Evolutionary conservation across 306 rosid genomes (phyloP), one percentile per base, ranked within the genome.

Genomic region (Chamaecrista fasciculata): DNA sequence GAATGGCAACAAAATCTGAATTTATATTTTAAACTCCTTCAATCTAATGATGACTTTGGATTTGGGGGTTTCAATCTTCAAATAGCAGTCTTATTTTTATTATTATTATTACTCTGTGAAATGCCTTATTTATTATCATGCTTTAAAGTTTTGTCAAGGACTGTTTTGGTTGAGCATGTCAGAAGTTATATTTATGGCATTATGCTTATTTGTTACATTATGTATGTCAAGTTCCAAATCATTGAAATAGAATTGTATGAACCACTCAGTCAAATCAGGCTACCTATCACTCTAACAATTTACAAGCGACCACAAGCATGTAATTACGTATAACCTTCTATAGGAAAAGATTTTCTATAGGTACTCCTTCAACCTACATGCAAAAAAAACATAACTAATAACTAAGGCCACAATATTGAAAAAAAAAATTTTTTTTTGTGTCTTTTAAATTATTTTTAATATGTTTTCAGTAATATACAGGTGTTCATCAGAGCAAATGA

Each of bases 221-320:
- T 14, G 26, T 26, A n/a, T n/a, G n/a, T n/a, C 56, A 70, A 34
- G 11, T 46, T 64, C 14, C 55, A 65, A 44, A 5, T 6, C 15
- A 34, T 24, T 36, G 23, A 50, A 61, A 47, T 43, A 44, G 75
- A 37, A 19, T 23, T 24, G 11, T 59, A 16, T 31, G 10, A 34
- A 31, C 11, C 34, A 8, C 69, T 47, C 29, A 59, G 23, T 8
- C 52, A 51, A 61, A 42, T 68, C 71, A 69, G 43, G 50, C 47
- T 3, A 62, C 66, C 51, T 25, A 51, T 23, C 76, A n/a, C 26
- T 34, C 25, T 44, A 53, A 70, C 57, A 76, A 68, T 49, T 68
- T 39, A 67, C 10, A 18, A 37, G 44, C 29, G 47, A 21, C 40
- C 58, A 15, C 61, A 18, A 70, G 36, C 61, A 46, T 57, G 37